Percentiles rank a stretch among this genome's conserved stretches.
phyloP scores from a whole-genome alignment of 768 basidiomycete genomes.

The Mycena galericulata region DNA sequence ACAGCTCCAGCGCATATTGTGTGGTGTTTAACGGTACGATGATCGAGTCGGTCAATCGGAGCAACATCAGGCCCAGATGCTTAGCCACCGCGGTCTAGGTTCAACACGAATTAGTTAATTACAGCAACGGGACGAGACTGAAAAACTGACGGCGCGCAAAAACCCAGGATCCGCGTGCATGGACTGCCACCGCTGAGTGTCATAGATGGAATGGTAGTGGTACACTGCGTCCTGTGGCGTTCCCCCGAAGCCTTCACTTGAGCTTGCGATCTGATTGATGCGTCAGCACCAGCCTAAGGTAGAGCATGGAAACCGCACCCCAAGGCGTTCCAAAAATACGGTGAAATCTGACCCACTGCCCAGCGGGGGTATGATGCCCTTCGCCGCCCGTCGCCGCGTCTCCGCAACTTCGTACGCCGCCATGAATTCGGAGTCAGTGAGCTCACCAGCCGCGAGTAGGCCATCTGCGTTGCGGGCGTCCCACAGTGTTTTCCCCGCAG shows the following conservation, averaged over 20 bases:
- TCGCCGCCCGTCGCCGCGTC: conserved; percentile 44
- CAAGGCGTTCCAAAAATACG: conserved; percentile 85
- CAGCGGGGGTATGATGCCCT: conserved; percentile 67
- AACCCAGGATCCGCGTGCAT: conserved; percentile 82
- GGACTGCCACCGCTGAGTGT: conserved; percentile 79
- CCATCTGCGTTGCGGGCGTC: conserved; percentile 65
- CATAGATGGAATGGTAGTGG: conserved; percentile 85
- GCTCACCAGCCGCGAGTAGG: conserved; percentile 46
- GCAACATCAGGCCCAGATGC: conserved; percentile 69
- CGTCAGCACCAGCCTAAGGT: conserved; percentile 20
- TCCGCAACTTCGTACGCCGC: conserved; percentile 53
- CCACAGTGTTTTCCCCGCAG: conserved; percentile 65
- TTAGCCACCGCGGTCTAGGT: conserved; percentile 73
- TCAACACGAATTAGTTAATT: neutral
- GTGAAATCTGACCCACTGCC: conserved; percentile 94
- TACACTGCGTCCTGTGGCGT: conserved; percentile 70
- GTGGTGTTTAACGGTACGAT: conserved; percentile 83
- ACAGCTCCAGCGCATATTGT: conserved; percentile 77
- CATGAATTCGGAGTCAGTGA: conserved; percentile 57
- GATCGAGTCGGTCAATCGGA: conserved; percentile 74
- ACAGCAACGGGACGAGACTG: neutral
- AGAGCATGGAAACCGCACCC: conserved; percentile 45
- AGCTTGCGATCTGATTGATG: conserved; percentile 53
- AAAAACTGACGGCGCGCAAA: conserved; percentile 69
- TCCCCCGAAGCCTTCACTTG: conserved; percentile 53